phyloP scores from a whole-genome alignment of 768 basidiomycete species.

The Lactarius hengduanensis region DNA sequence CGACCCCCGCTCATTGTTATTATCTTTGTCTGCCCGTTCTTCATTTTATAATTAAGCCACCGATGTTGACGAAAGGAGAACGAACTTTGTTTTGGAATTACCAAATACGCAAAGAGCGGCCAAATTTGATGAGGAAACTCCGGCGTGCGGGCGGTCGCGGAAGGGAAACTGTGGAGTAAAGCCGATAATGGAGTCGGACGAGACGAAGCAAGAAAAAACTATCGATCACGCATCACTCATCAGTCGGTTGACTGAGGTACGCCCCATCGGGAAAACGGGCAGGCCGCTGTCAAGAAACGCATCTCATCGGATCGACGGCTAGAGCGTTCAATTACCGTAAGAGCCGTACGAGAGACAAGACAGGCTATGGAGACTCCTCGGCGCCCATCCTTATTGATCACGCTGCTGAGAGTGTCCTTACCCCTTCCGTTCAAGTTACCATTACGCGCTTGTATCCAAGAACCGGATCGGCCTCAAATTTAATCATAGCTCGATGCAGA shows the following conservation, averaged over 20 bases:
- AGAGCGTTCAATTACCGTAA: constrained; percentile 21
- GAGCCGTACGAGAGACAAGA: constrained; percentile 13
- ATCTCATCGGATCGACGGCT: constrained; percentile 26
- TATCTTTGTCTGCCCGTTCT: constrained; percentile 13
- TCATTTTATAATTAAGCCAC: constrained; percentile 17
- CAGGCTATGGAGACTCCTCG: constrained; percentile 21
- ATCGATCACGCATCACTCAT: neutral
- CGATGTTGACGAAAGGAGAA: constrained; percentile 6
- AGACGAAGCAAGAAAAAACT: constrained; percentile 17
- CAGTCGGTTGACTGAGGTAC: constrained; percentile 8
- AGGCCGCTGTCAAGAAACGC: constrained; percentile 17
- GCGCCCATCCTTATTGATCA: constrained; percentile 25
- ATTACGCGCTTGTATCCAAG: constrained; percentile 21
- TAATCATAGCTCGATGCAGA: constrained; percentile 28
- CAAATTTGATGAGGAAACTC: neutral
- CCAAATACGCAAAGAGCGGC: neutral
- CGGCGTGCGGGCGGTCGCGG: constrained; percentile 25
- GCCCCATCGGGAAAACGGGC: constrained; percentile 16
- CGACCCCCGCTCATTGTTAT: constrained; percentile 18
- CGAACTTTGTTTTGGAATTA: constrained; percentile 9
- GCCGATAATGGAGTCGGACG: neutral
- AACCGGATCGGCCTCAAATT: constrained; percentile 29
- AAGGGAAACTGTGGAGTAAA: constrained; percentile 24
- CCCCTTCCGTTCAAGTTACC: constrained; percentile 17
- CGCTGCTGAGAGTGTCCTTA: constrained; percentile 11